Base-by-base conservation (phyloP, 148 eudicot genomes). In the Vaccinium darrowii region DNA sequence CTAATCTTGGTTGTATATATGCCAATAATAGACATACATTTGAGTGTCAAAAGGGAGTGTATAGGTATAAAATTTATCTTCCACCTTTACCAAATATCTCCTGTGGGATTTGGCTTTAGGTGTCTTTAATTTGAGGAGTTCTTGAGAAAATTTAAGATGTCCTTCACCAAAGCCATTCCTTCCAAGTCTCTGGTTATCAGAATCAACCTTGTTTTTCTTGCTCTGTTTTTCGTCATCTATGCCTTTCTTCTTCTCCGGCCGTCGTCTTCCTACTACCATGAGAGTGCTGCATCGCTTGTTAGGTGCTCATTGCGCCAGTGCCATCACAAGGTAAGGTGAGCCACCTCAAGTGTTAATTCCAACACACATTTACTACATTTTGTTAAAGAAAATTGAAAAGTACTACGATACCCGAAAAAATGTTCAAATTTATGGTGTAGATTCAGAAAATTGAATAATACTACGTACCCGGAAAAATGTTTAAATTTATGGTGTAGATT, bases 261-360 rank as follows among this genome's bases (percentile, higher is more conserved):
- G 19, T 87, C 93, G 19, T 62, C 91, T 11, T 88, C 91, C 7
- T 11, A 83, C 27, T 92, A 92, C 84, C 89, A 89, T n/a, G 84
- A 88, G 5, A 85, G 80, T 39, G 87, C 91, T 0, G 82, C 90
- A 1, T 81, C 88, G 11, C 76, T 90, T 4, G 86, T 92, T 53
- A 74, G 91, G 76, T 96, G 99, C 83, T 90, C 98, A 0, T 83
- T 92, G 73, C 93, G 90, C 67, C 91, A 88, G 23, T 95, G 98
- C 84, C 95, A 90, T 88, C 98, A 87, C 94, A 92, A 95, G 99
- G 99, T 96, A 91, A 96, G 97, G 98, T 97, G 93, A 94, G 98
- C 91, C 79, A 57, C 36, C 69, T 72, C 78, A 60, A 81, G 72
- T 62, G 27, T 72, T n/a, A 12, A 27, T 27, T 69, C 56, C 56